Base-by-base conservation (phyloP, 352 stramenopile genomes). In the Phytophthora colocasiae region DNA sequence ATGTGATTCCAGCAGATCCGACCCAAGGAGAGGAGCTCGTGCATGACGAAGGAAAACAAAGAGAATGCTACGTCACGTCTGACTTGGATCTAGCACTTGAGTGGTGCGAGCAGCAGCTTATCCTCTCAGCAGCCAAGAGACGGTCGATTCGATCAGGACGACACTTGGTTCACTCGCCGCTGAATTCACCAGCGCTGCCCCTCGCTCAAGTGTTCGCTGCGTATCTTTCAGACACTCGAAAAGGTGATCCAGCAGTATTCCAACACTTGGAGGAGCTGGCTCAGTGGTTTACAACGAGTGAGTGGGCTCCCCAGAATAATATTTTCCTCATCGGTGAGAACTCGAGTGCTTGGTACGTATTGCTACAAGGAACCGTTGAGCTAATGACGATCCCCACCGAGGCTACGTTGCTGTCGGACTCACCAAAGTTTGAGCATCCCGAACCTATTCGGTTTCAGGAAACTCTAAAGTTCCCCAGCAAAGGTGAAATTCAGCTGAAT, bases 91-190 rank as follows among this genome's bases (percentile, higher is more conserved):
- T 89, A 11, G 81, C 78, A 32, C 61, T 90, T 1, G 75, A 88
- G 57, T 90, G 81, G 79, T 90, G 81, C 34, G 79, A 90, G 65
- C 77, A 88, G 49, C 79, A 87, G 56, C 61, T 89, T 29, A 87
- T 89, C 15, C 48, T 83, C 38, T 64, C 65, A 1, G 76, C 77
- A 1, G 72, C 81, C 31, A 71, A 73, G 15, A 61, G 66, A 36
- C 70, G 56, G 51, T 86, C 77, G 10, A 69, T 73, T 46, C 64
- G 82, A 26, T 85, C 64, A 7, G 77, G 73, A 24, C 31, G 66
- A 5, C 55, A 66, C 15, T 26, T 80, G 11, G 43, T 47, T 39
- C 60, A 51, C 8, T 73, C 56, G 5, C 64, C 78, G 8, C 64
- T 75, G 9, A 39, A 36, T 39, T 71, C 68, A 10, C 59, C 56